These are phyloP conservation scores for Fusarium palustre DNA, from an alignment of 2,329 filamentous ascomycete species.

Conservation along the genomic window DNA sequence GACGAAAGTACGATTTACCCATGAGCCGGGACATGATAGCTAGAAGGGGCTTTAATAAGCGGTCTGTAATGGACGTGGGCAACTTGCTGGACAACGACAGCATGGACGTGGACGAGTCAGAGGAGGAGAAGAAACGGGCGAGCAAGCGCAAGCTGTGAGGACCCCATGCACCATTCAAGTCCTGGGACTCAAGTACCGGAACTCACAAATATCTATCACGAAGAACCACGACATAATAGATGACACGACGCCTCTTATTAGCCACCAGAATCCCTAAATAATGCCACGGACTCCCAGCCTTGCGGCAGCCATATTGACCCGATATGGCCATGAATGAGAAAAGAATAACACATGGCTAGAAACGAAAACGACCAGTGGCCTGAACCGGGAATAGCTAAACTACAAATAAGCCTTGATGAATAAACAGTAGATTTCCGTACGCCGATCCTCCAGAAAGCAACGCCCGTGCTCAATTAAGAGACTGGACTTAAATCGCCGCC, in stretches of 20 bases:
- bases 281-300: constrained; percentile 18
- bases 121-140: constrained; percentile 63
- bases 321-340: constrained; percentile 28
- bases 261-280: constrained; percentile 35
- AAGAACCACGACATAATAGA: constrained; percentile 48
- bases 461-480: constrained; percentile 26
- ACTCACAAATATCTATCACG: constrained; percentile 43
- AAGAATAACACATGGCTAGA: constrained; percentile 31
- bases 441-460: constrained; percentile 41
- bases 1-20: constrained; percentile 47
- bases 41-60: constrained; percentile 49
- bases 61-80: constrained; percentile 58
- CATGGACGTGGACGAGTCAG: constrained; percentile 69
- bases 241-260: constrained; percentile 43
- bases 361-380: constrained; percentile 33
- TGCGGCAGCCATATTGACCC: constrained; percentile 17
- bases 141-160: constrained; percentile 65
- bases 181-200: neutral
- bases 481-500: constrained; percentile 34
- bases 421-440: constrained; percentile 44
- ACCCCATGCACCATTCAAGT: neutral
- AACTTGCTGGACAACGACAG: constrained; percentile 60
- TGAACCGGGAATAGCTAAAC: constrained; percentile 37
- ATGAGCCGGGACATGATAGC: constrained; percentile 43
- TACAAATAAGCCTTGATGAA: constrained; percentile 45